phyloP scores from a whole-genome alignment of 176 grass and related monocot species.

The Ensete glaucum region DNA sequence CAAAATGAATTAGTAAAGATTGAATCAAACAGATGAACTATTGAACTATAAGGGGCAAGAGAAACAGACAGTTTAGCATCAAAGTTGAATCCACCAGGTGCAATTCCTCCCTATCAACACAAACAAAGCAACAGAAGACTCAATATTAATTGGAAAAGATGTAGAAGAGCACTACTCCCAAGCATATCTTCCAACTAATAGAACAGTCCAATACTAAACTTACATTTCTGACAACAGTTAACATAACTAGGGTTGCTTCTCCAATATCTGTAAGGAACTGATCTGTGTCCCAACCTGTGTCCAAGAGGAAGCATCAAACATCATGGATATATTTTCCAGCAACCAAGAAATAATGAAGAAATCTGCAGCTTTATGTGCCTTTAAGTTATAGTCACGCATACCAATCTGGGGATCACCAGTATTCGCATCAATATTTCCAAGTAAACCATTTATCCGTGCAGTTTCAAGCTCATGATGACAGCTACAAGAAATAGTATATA shows the following conservation, averaged over 20 bases:
- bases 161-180: not conserved
- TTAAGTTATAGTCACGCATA: conserved; percentile 24
- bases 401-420: conserved; percentile 86
- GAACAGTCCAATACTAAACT: conserved; percentile 16
- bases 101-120: conserved; percentile 73
- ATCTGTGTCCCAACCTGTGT: conserved; percentile 92
- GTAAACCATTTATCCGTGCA: conserved; percentile 72
- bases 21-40: conserved; percentile 5
- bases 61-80: conserved; percentile 79
- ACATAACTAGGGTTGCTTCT: conserved; percentile 90
- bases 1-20: not conserved
- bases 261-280: conserved; percentile 91
- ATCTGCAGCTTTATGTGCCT: not conserved
- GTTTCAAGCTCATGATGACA: conserved; percentile 98
- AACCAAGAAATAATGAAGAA: conserved; percentile 1
- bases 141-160: not conserved
- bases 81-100: conserved; percentile 96
- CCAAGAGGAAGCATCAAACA: conserved; percentile 3
- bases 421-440: conserved; percentile 93
- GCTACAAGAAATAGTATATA: conserved; percentile 31
- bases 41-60: conserved; percentile 1
- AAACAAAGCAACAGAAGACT: not conserved
- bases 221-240: conserved; percentile 98
- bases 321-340: not conserved
- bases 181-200: not conserved